Percentiles rank a stretch among this genome's conserved stretches.
Conservation (phyloP, 768 basidiomycete species). For the Serendipita sp. region DNA sequence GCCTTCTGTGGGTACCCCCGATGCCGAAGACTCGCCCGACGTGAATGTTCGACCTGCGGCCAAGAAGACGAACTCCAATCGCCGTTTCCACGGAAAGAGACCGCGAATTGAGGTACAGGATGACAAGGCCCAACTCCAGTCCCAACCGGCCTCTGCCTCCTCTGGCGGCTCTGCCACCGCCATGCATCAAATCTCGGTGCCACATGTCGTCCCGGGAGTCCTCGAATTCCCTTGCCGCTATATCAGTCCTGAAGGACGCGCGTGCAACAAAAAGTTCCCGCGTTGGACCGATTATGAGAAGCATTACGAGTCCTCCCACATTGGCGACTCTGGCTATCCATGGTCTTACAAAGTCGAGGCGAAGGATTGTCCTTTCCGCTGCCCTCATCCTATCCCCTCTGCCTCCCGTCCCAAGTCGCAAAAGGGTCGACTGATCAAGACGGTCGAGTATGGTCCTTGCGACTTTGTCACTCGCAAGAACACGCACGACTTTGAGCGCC, state of each 20-base stretch:
- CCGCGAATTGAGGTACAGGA: neutral
- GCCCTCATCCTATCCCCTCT: slow-evolving; percentile 5
- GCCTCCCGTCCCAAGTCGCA: slow-evolving; percentile 1
- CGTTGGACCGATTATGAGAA: slow-evolving; percentile 2
- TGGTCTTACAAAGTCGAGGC: slow-evolving; percentile 6
- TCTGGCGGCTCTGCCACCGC: neutral
- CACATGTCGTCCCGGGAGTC: neutral
- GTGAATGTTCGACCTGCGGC: neutral
- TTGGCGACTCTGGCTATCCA: slow-evolving; percentile 2
- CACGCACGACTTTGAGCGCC: slow-evolving; percentile 5
- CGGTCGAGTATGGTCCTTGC: slow-evolving; percentile 5
- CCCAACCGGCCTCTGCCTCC: neutral
- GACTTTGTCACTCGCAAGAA: slow-evolving; percentile 6
- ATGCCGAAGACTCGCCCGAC: slow-evolving; percentile 7
- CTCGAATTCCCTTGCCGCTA: slow-evolving; percentile 4
- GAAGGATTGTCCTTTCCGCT: slow-evolving; percentile 3
- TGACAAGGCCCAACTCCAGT: neutral
- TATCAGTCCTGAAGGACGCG: neutral
- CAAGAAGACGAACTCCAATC: slow-evolving; percentile 3
- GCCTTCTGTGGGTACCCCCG: slow-evolving; percentile 1
- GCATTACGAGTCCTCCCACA: slow-evolving; percentile 6
- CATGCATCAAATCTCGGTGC: neutral
- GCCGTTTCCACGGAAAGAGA: neutral
- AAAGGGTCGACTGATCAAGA: slow-evolving; percentile 2
- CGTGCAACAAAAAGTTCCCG: slow-evolving; percentile 4